Evolutionary conservation across 306 rosid species (phyloP).

Genomic region (Corylus heterophylla): DNA sequence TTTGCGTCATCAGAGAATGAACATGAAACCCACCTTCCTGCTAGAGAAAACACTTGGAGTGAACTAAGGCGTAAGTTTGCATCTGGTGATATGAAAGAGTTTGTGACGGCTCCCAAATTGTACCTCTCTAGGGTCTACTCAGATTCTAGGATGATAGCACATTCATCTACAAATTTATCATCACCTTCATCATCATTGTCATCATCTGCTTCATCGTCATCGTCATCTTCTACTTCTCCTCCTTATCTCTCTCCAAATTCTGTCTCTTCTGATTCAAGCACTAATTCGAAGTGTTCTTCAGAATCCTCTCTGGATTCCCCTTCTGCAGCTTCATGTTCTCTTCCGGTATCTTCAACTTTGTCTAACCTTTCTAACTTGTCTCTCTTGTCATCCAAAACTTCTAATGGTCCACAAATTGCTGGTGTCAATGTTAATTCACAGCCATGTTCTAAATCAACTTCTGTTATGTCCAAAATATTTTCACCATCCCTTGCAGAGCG

Average conservation of each 20-base stretch:
- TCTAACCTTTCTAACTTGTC: constrained; percentile 59
- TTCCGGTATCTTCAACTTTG: constrained; percentile 49
- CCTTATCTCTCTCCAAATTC: constrained; percentile 82
- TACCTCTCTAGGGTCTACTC: constrained; percentile 76
- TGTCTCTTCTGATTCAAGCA: constrained; percentile 74
- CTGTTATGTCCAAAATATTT: constrained; percentile 54
- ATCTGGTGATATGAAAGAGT: constrained; percentile 64
- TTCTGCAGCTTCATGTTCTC: constrained; percentile 41
- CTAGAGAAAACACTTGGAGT: constrained; percentile 94
- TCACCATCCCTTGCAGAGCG: constrained; percentile 88
- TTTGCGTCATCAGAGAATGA: constrained; percentile 72
- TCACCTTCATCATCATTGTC: constrained; percentile 50
- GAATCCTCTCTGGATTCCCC: constrained; percentile 80
- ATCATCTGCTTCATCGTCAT: constrained; percentile 38
- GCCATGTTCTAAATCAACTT: constrained; percentile 45
- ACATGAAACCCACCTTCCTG: constrained; percentile 93
- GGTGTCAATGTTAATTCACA: constrained; percentile 39
- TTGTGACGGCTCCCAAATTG: constrained; percentile 66
- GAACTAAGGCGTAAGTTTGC: constrained; percentile 78
- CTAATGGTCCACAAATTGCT: constrained; percentile 44
- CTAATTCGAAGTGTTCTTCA: constrained; percentile 55
- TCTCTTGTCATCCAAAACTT: constrained; percentile 44
- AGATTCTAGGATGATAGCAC: constrained; percentile 74
- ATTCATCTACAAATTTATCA: constrained; percentile 48
- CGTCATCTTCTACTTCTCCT: constrained; percentile 56